Evolutionary conservation across 495 filamentous ascomycete species (phyloP).

Genomic region (Podospora didyma): DNA sequence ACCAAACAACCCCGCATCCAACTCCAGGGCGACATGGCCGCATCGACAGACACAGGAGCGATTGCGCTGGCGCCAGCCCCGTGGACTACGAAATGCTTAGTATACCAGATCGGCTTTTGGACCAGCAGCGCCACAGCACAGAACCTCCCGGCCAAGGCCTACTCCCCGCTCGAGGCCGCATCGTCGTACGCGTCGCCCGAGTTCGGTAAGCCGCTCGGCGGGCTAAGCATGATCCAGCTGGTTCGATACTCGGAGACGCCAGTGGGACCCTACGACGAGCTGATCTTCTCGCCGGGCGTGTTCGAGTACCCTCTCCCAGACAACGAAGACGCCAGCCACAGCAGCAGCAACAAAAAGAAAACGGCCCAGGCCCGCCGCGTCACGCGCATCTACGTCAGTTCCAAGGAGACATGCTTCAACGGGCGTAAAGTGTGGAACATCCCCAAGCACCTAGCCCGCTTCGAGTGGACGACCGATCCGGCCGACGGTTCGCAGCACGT

Average conservation of each 20-base stretch:
- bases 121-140: constrained; percentile 16
- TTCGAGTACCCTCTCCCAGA: constrained; percentile 33
- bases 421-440: constrained; percentile 51
- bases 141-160: constrained; percentile 28
- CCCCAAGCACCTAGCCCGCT: constrained; percentile 50
- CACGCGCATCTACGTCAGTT: constrained; percentile 49
- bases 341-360: constrained; percentile 7
- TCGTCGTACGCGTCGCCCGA: constrained; percentile 26
- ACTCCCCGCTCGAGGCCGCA: constrained; percentile 38
- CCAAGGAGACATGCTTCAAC: constrained; percentile 45
- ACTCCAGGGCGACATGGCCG: too few species aligned
- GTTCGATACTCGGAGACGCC: constrained; percentile 47
- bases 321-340: neutral
- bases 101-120: constrained; percentile 37
- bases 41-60: neutral
- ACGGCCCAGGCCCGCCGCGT: constrained; percentile 28
- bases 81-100: constrained; percentile 37
- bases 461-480: constrained; percentile 39
- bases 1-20: too few species aligned
- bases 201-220: constrained; percentile 35
- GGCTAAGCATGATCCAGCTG: constrained; percentile 43
- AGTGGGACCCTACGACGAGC: constrained; percentile 50
- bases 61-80: constrained; percentile 28
- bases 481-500: constrained; percentile 33
- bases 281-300: constrained; percentile 41